A percentile compares a stretch with the other conserved stretches of the same genome.
Conservation (phyloP, 169 alveolate genomes). For the Eimeria sp. region DNA sequence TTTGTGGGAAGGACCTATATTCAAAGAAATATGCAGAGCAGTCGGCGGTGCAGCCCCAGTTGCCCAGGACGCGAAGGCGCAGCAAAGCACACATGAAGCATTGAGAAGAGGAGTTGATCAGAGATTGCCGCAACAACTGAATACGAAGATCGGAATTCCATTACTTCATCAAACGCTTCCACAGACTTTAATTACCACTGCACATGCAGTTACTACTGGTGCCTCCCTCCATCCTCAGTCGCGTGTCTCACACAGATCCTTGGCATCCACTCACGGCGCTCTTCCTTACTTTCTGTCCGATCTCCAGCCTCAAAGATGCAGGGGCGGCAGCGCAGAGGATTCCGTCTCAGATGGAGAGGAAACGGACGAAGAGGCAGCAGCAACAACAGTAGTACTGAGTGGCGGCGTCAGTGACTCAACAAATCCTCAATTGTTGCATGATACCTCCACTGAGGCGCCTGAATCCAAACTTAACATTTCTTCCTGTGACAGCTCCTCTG, state of each 20-base stretch:
- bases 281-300: constrained; percentile 3
- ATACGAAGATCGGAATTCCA: not conserved
- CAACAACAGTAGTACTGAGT: not conserved
- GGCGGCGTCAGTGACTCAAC: not conserved
- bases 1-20: not conserved
- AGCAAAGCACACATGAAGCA: not conserved
- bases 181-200: not conserved
- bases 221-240: not conserved
- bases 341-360: not conserved
- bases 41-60: not conserved
- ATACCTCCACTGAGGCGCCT: not conserved
- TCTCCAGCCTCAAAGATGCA: not conserved
- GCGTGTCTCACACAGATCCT: not conserved
- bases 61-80: not conserved
- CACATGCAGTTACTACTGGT: not conserved
- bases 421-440: not conserved
- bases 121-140: not conserved
- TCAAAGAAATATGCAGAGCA: not conserved
- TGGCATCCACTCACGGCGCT: not conserved
- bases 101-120: not conserved
- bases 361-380: not conserved
- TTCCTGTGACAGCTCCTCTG: not conserved
- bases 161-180: not conserved
- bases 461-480: not conserved
- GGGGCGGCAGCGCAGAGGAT: not conserved